These are phyloP conservation scores for Boletus reticulatus DNA, from an alignment of 768 basidiomycete species.

Conservation along the genomic window DNA sequence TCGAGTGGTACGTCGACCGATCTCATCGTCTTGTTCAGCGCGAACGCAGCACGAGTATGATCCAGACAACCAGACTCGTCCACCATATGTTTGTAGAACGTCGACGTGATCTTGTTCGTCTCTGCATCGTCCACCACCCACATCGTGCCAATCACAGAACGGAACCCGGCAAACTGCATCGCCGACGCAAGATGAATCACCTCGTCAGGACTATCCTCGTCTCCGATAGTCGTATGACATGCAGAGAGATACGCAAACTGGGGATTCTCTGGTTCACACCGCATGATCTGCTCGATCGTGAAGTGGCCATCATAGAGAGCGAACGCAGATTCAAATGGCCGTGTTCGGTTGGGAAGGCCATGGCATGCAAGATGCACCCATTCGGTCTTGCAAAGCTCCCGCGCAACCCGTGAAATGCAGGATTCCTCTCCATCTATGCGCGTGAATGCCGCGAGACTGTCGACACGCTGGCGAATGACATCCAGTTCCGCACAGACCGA, in stretches of 20 bases:
- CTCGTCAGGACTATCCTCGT: neutral
- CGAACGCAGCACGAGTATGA: neutral
- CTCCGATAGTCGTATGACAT: neutral
- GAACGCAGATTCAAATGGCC: no score
- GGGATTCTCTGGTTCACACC: neutral
- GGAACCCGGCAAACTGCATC: neutral
- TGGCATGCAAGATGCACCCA: no score
- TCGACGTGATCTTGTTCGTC: neutral
- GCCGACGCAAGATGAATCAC: neutral
- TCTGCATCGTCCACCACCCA: neutral
- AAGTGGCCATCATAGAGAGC: neutral
- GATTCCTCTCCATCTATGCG: neutral
- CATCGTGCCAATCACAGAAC: neutral
- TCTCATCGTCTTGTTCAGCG: neutral
- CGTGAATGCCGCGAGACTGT: neutral
- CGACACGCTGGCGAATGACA: neutral
- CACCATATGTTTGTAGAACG: neutral
- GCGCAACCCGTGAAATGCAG: neutral
- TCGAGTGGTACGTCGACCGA: neutral
- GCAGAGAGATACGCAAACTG: neutral
- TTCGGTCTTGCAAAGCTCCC: no score
- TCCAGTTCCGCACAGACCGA: neutral
- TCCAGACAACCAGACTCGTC: neutral
- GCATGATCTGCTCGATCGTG: neutral
- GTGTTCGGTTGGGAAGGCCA: no score